Conservation (phyloP, 2,329 filamentous ascomycete genomes). For the Podosphaera aphanis region DNA sequence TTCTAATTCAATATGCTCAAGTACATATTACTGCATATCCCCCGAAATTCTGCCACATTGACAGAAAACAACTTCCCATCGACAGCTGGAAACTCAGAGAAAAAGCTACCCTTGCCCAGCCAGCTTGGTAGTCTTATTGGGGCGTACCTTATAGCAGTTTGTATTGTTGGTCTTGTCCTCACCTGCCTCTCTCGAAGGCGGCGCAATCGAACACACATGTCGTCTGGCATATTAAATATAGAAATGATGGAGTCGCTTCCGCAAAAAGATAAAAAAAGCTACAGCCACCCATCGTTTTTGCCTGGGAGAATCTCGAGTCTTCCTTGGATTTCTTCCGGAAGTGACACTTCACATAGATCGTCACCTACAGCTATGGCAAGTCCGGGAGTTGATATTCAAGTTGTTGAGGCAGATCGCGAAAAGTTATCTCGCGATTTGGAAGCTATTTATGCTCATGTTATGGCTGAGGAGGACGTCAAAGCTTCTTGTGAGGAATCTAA, state of each 20-base stretch:
- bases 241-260: slow-evolving; percentile 22
- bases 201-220: background rate
- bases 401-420: slow-evolving; percentile 50
- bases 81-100: slow-evolving; percentile 15
- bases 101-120: slow-evolving; percentile 45
- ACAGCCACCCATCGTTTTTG: slow-evolving; percentile 3
- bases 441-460: slow-evolving; percentile 72
- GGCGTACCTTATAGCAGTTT: slow-evolving; percentile 56
- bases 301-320: slow-evolving; percentile 19
- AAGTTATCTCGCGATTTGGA: slow-evolving; percentile 68
- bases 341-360: slow-evolving; percentile 20
- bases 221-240: slow-evolving; percentile 10
- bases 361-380: slow-evolving; percentile 25
- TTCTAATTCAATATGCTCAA: background rate
- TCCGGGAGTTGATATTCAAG: slow-evolving; percentile 49
- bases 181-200: background rate
- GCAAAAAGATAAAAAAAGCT: slow-evolving; percentile 7
- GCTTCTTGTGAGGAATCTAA: slow-evolving; percentile 28
- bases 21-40: background rate
- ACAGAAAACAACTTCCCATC: background rate
- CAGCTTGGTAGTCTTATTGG: slow-evolving; percentile 69
- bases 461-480: slow-evolving; percentile 63
- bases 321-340: slow-evolving; percentile 25
- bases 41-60: background rate
- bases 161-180: slow-evolving; percentile 30